Evolutionary conservation across 768 basidiomycete species (phyloP).

Genomic region (Pleurotus citrinopileatus): DNA sequence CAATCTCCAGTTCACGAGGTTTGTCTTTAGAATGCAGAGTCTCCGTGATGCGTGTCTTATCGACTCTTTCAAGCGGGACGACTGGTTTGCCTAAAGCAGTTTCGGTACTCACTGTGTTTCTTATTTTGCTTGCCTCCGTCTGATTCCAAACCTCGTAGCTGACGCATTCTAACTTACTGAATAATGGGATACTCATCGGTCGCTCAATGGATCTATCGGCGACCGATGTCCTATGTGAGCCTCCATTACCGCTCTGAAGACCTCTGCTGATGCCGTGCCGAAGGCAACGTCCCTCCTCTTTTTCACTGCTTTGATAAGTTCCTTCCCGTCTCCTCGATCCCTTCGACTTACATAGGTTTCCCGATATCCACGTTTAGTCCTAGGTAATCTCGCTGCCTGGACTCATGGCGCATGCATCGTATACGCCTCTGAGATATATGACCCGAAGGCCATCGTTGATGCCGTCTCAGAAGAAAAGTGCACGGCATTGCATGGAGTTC

Average conservation of each 20-base stretch:
- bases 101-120: constrained; percentile 45
- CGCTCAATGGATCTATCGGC: constrained; percentile 67
- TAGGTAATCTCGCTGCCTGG: constrained; percentile 82
- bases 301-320: constrained; percentile 91
- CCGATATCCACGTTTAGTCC: constrained; percentile 57
- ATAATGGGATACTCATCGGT: constrained; percentile 71
- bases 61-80: constrained; percentile 53
- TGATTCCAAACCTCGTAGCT: constrained; percentile 38
- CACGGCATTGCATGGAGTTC: constrained; percentile 81
- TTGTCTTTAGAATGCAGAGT: constrained; percentile 6
- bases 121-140: not conserved
- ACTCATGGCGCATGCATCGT: constrained; percentile 70
- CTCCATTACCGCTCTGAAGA: constrained; percentile 1
- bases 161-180: constrained; percentile 76
- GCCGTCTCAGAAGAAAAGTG: constrained; percentile 67
- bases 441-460: constrained; percentile 67
- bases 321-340: constrained; percentile 12
- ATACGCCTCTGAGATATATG: constrained; percentile 65
- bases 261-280: not conserved
- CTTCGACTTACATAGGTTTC: constrained; percentile 13
- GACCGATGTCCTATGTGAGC: constrained; percentile 66
- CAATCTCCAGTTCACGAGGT: constrained; percentile 88
- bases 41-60: not conserved
- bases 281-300: constrained; percentile 80
- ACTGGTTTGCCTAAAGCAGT: constrained; percentile 83